Percentiles rank a stretch among this genome's conserved stretches.
Conservation (phyloP, 2,329 filamentous ascomycete genomes). For the Arthrobotrys sphaeroides region DNA sequence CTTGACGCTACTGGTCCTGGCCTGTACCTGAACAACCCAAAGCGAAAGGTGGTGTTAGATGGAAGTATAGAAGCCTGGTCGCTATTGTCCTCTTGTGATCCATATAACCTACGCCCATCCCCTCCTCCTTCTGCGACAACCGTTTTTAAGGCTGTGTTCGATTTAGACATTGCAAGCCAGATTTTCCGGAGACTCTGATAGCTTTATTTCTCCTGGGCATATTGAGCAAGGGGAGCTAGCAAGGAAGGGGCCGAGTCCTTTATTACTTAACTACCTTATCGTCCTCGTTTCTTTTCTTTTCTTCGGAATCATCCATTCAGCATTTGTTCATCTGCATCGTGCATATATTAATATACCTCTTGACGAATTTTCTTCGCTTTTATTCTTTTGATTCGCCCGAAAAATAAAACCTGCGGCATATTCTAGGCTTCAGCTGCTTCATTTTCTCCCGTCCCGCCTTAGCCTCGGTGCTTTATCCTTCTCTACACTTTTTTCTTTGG, state of each 20-base stretch:
- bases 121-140: conserved; percentile 46
- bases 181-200: conserved; percentile 51
- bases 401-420: conserved; percentile 34
- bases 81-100: conserved; percentile 34
- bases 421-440: conserved; percentile 16
- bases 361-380: conserved; percentile 32
- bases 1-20: conserved; percentile 42
- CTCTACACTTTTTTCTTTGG: background rate
- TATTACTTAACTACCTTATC: conserved; percentile 17
- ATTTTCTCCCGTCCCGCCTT: background rate
- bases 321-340: conserved; percentile 27
- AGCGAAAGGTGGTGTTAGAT: conserved; percentile 48
- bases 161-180: conserved; percentile 32
- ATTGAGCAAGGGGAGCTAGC: conserved; percentile 35
- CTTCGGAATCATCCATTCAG: conserved; percentile 49
- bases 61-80: conserved; percentile 30
- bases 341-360: conserved; percentile 14
- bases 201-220: conserved; percentile 32
- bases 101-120: conserved; percentile 39
- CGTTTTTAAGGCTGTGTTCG: conserved; percentile 49
- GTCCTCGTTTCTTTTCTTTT: conserved; percentile 45
- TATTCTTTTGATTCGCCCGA: background rate
- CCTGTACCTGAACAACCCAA: conserved; percentile 51
- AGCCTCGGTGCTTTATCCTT: background rate
- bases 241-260: conserved; percentile 36